Base-by-base conservation (phyloP, 2,329 filamentous ascomycete genomes). In the Aspergillus pseudoviridinutans region DNA sequence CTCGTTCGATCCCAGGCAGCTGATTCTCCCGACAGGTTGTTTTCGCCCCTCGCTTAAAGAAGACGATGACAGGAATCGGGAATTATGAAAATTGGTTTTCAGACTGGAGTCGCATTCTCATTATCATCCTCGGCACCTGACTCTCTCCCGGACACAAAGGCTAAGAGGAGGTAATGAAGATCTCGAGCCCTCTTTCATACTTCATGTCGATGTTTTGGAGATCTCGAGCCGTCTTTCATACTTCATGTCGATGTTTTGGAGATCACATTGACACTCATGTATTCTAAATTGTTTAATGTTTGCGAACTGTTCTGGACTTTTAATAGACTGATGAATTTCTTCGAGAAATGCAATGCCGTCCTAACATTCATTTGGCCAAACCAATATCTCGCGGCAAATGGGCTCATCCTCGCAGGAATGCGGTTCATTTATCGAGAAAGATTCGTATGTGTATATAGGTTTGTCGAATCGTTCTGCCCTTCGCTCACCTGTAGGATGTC, bases 11-110 rank as follows among this genome's bases (percentile, higher is more conserved):
- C 29, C 27, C 50, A 51, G 24, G 29, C 49, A 51, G 58, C 63
- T 69, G 64, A 65, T 53, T 27, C 22, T 46, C 44, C 51, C 22
- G 28, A 57, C 52, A 77, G 74, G 68, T 66, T 78, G 53, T 76
- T 78, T 63, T 78, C 75, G 28, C 75, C 75, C 49, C 72, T 77
- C 54, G 75, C 75, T 62, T 78, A 73, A 70, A 65, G 8, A 44
- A 49, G 46, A 49, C 24, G 38, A 55, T 24, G 41, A 24, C 3
- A 10, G 20, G 32, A 17, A 44, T 12, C 5, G 44, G 24, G 25
- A 17, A 41, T 53, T 10, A 58, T 51, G 49, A 24, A 50, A 53
- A 12, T 27, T 20, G 51, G 49, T 52, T 22, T 53, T 56, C 41
- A 28, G 49, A 47, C 24, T n/a, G 17, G 22, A n/a, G 12, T 50